Percentiles rank a stretch among this genome's conserved stretches.
These are phyloP conservation scores for Alternaria brassicae DNA, from an alignment of 2,329 filamentous ascomycete species.

Conservation along the genomic window DNA sequence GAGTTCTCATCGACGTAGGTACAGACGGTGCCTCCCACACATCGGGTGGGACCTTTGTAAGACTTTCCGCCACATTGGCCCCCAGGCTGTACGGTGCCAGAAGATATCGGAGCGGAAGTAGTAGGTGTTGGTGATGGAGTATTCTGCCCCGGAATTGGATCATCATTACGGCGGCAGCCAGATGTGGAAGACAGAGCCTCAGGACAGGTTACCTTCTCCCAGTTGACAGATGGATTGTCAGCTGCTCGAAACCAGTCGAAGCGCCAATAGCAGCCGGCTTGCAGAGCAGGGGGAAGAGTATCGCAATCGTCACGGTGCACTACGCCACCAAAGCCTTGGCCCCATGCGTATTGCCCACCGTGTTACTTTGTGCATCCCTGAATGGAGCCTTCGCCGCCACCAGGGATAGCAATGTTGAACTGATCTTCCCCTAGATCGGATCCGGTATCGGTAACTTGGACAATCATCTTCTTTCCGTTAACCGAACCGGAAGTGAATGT, in stretches of 20 bases:
- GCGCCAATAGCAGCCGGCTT: conserved; percentile 67
- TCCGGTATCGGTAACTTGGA: conserved; percentile 69
- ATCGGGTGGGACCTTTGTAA: conserved; percentile 23
- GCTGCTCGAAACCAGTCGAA: conserved; percentile 69
- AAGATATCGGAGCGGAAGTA: conserved; percentile 20
- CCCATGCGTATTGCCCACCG: conserved; percentile 58
- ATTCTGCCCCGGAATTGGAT: conserved; percentile 23
- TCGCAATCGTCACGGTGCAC: conserved; percentile 60
- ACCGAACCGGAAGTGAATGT: conserved; percentile 65
- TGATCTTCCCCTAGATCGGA: conserved; percentile 45
- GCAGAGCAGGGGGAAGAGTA: conserved; percentile 60
- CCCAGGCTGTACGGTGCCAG: conserved; percentile 24
- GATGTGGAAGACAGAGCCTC: conserved; percentile 56
- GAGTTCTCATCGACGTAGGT: conserved; percentile 23
- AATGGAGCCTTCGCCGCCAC: conserved; percentile 46
- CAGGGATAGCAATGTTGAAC: conserved; percentile 48
- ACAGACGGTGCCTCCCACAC: conserved; percentile 22
- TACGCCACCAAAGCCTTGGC: conserved; percentile 66
- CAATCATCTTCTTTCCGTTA: conserved; percentile 67
- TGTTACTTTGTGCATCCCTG: conserved; percentile 57
- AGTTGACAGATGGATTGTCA: conserved; percentile 63
- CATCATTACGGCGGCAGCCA: conserved; percentile 48
- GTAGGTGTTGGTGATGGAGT: conserved; percentile 21
- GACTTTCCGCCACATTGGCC: conserved; percentile 26
- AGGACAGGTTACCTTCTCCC: conserved; percentile 64